Percentiles rank a stretch among this genome's conserved stretches.
Conservation (phyloP, 148 eudicot species). For the Arctostaphylos glauca region DNA sequence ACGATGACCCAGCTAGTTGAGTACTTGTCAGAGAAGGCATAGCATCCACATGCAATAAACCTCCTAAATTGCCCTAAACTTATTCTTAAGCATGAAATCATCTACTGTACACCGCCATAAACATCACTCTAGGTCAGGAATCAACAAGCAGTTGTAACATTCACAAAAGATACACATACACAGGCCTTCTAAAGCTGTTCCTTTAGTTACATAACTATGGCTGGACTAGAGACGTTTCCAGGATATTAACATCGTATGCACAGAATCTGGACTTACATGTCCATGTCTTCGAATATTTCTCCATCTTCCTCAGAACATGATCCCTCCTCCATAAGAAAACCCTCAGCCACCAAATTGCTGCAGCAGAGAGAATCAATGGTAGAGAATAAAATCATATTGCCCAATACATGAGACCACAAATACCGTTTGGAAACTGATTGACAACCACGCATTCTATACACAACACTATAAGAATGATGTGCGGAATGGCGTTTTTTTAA, state of each 20-base stretch:
- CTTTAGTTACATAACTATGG: constrained; percentile 9
- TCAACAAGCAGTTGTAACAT: constrained; percentile 26
- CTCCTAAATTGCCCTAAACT: neutral
- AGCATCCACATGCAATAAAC: neutral
- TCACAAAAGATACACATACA: neutral
- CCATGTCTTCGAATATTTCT: constrained; percentile 89
- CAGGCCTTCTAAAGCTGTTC: constrained; percentile 9
- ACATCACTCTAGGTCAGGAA: constrained; percentile 11
- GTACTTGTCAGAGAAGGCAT: neutral
- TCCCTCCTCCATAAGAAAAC: constrained; percentile 52
- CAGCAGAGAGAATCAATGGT: constrained; percentile 12
- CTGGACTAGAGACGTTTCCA: neutral
- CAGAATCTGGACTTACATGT: constrained; percentile 46
- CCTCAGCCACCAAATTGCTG: constrained; percentile 87
- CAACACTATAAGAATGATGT: neutral
- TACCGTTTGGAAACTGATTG: neutral
- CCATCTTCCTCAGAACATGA: constrained; percentile 56
- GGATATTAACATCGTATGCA: constrained; percentile 15
- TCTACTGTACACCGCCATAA: constrained; percentile 3
- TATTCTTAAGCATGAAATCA: neutral
- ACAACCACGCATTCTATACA: neutral
- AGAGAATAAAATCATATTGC: neutral
- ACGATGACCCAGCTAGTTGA: too few relatives aligned
- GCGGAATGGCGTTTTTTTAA: neutral
- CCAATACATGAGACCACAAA: neutral